phyloP scores from a whole-genome alignment of 345 rosid genomes.

The Barbarea vulgaris region DNA sequence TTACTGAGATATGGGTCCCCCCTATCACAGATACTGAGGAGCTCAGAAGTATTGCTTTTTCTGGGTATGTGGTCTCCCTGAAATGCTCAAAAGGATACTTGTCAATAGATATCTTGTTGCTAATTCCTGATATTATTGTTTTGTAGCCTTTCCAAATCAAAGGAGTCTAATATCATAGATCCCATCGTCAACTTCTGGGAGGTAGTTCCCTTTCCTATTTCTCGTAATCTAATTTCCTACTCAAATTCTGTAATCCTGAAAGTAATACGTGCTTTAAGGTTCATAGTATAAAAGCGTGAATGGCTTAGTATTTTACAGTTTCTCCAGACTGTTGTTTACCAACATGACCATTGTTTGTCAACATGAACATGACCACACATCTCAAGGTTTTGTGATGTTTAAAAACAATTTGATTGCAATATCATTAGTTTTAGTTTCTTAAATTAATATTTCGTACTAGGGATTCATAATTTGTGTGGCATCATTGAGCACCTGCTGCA shows the following conservation, averaged over 20 bases:
- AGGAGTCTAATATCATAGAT: constrained; percentile 51
- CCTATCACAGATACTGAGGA: constrained; percentile 64
- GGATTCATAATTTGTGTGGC: neutral
- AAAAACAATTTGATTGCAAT: constrained; percentile 7
- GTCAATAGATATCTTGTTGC: constrained; percentile 4
- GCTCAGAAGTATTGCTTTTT: constrained; percentile 69
- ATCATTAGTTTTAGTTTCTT: constrained; percentile 1
- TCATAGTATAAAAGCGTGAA: neutral
- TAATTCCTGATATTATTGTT: constrained; percentile 2
- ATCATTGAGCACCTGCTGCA: constrained; percentile 6
- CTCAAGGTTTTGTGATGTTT: neutral
- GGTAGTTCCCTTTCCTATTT: constrained; percentile 45
- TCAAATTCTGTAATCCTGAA: neutral
- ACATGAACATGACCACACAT: constrained; percentile 1
- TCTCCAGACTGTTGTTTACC: constrained; percentile 10
- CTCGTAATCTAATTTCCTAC: neutral
- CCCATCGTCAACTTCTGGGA: constrained; percentile 78
- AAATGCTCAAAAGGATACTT: neutral
- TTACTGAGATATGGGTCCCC: constrained; percentile 99
- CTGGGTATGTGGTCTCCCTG: constrained; percentile 51
- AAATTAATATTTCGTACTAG: neutral
- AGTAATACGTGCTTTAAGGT: neutral
- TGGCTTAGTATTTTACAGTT: neutral
- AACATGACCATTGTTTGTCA: constrained; percentile 4
- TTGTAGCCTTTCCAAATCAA: constrained; percentile 52